phyloP scores from a whole-genome alignment of 2,329 filamentous ascomycete species.

The Chaetomiaceae sp. region DNA sequence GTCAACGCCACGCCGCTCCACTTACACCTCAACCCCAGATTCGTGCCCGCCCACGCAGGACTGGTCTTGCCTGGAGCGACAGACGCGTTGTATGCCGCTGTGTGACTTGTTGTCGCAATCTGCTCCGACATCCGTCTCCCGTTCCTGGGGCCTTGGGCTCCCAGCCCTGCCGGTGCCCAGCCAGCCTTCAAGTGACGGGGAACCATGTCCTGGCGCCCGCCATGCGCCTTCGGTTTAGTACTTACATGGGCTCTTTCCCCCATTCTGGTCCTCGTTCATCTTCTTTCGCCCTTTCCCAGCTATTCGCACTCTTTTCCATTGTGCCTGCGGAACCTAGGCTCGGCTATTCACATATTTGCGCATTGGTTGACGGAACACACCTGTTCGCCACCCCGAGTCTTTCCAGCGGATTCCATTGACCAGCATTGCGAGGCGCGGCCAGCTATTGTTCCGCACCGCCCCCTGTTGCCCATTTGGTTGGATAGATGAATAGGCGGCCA shows the following conservation, averaged over 20 bases:
- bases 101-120: slow-evolving; percentile 25
- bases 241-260: slow-evolving; percentile 19
- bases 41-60: slow-evolving; percentile 15
- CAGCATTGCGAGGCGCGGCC: slow-evolving; percentile 7
- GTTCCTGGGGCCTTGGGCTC: slow-evolving; percentile 16
- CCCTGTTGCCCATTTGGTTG: not conserved
- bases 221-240: not conserved
- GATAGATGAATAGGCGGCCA: slow-evolving; percentile 15
- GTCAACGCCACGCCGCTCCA: slow-evolving; percentile 15
- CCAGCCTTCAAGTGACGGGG: slow-evolving; percentile 14
- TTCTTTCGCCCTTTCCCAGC: slow-evolving; percentile 10
- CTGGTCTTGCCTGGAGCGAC: slow-evolving; percentile 9
- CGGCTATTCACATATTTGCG: slow-evolving; percentile 7
- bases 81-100: slow-evolving; percentile 24
- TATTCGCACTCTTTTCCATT: not conserved
- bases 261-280: slow-evolving; percentile 8
- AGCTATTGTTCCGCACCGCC: slow-evolving; percentile 14
- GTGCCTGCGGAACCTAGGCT: not conserved
- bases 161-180: slow-evolving; percentile 18
- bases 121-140: slow-evolving; percentile 14
- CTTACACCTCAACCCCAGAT: slow-evolving; percentile 19
- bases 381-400: slow-evolving; percentile 18
- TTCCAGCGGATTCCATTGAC: slow-evolving; percentile 26
- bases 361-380: not conserved
- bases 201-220: not conserved